Percentiles rank a stretch among this genome's conserved stretches.
phyloP scores from a whole-genome alignment of 2,329 filamentous ascomycete species.

The Cladorrhinum sp. region DNA sequence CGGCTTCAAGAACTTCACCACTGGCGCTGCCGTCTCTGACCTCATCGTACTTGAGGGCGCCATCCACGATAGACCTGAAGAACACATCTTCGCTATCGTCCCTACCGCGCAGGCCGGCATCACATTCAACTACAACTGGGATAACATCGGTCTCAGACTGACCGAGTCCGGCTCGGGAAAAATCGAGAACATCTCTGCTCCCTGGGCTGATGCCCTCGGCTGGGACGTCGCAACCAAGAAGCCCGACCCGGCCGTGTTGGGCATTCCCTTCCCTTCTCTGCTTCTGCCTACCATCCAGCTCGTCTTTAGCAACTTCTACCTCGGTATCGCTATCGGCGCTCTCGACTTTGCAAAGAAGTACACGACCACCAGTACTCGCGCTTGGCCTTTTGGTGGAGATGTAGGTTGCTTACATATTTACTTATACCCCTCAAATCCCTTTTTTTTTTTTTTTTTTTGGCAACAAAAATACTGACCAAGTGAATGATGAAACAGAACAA shows the following conservation, averaged over 20 bases:
- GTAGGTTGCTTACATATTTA: slow-evolving; percentile 34
- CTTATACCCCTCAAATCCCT: not conserved
- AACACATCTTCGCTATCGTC: slow-evolving; percentile 63
- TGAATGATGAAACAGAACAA: slow-evolving; percentile 48
- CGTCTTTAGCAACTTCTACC: slow-evolving; percentile 64
- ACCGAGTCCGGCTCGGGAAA: slow-evolving; percentile 62
- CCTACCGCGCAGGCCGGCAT: slow-evolving; percentile 57
- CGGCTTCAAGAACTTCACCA: slow-evolving; percentile 65
- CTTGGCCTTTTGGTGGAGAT: slow-evolving; percentile 64
- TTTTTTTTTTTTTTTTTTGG: not conserved
- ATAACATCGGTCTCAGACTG: slow-evolving; percentile 60
- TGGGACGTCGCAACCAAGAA: slow-evolving; percentile 52
- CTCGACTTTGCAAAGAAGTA: slow-evolving; percentile 55
- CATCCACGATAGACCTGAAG: slow-evolving; percentile 48
- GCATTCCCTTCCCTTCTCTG: slow-evolving; percentile 54
- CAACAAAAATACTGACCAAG: not conserved
- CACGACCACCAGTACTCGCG: slow-evolving; percentile 53
- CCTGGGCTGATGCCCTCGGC: slow-evolving; percentile 61
- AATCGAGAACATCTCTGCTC: slow-evolving; percentile 54
- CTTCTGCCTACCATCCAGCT: slow-evolving; percentile 62
- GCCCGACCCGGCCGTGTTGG: slow-evolving; percentile 48
- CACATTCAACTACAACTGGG: slow-evolving; percentile 59
- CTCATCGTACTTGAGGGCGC: slow-evolving; percentile 64
- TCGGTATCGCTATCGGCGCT: slow-evolving; percentile 60
- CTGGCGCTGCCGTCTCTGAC: slow-evolving; percentile 63